Evolutionary conservation across 345 rosid genomes (phyloP).

Genomic region (Ceriops decandra): DNA sequence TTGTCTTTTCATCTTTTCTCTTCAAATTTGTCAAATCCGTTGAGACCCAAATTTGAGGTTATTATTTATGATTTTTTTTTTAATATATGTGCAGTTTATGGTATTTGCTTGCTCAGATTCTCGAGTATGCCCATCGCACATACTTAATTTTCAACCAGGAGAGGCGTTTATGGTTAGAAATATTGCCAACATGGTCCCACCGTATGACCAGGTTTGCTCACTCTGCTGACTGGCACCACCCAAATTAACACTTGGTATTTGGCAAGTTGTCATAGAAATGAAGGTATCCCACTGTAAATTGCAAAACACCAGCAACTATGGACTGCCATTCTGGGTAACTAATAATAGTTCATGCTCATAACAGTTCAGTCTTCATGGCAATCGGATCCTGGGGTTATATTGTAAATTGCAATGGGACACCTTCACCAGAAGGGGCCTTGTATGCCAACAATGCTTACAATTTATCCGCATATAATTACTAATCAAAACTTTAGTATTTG

Average conservation of each 20-base stretch:
- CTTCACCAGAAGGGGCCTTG: too few relatives aligned
- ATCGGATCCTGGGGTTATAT: neutral
- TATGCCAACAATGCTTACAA: too few relatives aligned
- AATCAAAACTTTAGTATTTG: too few relatives aligned
- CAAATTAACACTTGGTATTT: neutral
- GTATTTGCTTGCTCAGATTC: constrained; percentile 99
- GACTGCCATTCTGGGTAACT: neutral
- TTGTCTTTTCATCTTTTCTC: neutral
- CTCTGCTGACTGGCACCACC: constrained; percentile 5
- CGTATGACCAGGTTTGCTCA: constrained; percentile 54
- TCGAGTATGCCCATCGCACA: constrained; percentile 87
- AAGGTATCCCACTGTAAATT: too few relatives aligned
- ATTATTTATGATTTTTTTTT: neutral
- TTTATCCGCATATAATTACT: too few relatives aligned
- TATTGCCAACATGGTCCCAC: constrained; percentile 97
- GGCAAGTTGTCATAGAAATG: neutral
- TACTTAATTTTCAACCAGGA: constrained; percentile 88
- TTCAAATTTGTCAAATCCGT: neutral
- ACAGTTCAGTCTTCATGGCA: neutral
- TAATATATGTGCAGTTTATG: constrained; percentile 54
- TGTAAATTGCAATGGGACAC: neutral
- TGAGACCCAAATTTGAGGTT: neutral
- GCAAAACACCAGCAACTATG: neutral
- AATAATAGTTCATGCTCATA: neutral
- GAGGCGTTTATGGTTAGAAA: constrained; percentile 95